These are phyloP conservation scores for Canavalia gladiata DNA, from an alignment of 306 rosid species.

Conservation along the genomic window DNA sequence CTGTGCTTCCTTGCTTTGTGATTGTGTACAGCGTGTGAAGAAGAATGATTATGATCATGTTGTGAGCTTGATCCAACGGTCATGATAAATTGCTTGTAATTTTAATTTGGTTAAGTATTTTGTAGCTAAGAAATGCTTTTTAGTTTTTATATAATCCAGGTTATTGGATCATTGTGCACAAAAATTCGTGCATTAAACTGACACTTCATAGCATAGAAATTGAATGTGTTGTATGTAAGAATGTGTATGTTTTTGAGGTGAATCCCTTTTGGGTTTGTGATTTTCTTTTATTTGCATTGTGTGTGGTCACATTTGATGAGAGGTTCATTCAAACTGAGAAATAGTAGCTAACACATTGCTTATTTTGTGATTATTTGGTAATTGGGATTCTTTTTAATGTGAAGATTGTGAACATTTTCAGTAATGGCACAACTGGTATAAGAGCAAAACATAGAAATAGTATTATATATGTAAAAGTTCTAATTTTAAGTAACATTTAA, in stretches of 20 bases:
- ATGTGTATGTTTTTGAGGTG: background rate
- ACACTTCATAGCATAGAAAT: conserved; percentile 39
- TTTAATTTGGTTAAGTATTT: conserved; percentile 43
- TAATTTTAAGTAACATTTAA: background rate
- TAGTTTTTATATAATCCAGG: conserved; percentile 4
- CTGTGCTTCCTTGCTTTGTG: conserved; percentile 98
- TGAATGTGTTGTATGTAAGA: conserved; percentile 1
- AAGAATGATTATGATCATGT: conserved; percentile 28
- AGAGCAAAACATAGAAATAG: background rate
- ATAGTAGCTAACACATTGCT: background rate
- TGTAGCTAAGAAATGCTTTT: conserved; percentile 42
- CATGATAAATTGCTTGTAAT: conserved; percentile 39
- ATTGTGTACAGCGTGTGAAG: conserved; percentile 81
- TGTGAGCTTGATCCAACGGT: conserved; percentile 34
- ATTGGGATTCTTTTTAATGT: background rate
- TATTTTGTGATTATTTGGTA: background rate
- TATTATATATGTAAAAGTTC: background rate
- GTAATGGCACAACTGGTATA: no score
- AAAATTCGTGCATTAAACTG: conserved; percentile 39
- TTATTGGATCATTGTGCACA: conserved; percentile 28
- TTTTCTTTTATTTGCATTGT: conserved; percentile 2
- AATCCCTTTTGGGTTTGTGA: conserved; percentile 11
- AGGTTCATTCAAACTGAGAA: background rate
- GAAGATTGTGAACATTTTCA: conserved; percentile 29
- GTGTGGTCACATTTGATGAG: background rate